Evolutionary conservation across 768 basidiomycete species (phyloP).

Genomic region (Dioszegia hungarica): DNA sequence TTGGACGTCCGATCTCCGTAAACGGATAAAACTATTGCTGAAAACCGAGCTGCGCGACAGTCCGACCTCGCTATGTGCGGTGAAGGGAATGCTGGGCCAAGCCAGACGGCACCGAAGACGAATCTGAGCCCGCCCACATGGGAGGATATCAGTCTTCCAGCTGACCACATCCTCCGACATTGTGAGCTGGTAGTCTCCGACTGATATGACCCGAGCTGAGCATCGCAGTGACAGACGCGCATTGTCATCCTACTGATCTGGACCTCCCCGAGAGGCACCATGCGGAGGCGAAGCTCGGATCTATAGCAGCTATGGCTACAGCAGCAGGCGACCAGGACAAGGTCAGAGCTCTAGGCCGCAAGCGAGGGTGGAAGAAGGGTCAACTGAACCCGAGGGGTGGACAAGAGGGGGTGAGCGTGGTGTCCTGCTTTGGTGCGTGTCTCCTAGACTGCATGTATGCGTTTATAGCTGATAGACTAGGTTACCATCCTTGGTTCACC

Average conservation of each 20-base stretch:
- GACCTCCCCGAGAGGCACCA: conserved; percentile 55
- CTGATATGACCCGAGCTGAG: neutral
- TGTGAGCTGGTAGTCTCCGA: conserved; percentile 4
- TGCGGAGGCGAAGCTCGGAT: conserved; percentile 57
- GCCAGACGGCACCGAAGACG: too few relatives aligned
- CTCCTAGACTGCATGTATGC: neutral
- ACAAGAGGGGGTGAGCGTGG: conserved; percentile 47
- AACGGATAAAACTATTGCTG: too few relatives aligned
- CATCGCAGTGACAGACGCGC: conserved; percentile 65
- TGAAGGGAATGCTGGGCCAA: neutral
- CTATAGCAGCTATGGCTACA: conserved; percentile 72
- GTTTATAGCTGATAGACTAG: conserved; percentile 50
- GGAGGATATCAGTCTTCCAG: conserved; percentile 9
- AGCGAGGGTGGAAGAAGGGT: conserved; percentile 57
- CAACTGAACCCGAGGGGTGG: neutral
- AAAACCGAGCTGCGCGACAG: too few relatives aligned
- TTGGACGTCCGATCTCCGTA: too few relatives aligned
- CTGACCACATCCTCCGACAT: conserved; percentile 9
- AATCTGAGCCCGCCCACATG: conserved; percentile 3
- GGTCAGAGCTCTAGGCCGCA: conserved; percentile 62
- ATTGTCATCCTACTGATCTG: conserved; percentile 89
- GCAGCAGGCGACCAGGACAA: conserved; percentile 61
- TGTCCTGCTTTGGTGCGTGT: conserved; percentile 84
- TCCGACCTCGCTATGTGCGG: conserved; percentile 1
- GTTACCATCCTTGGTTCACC: conserved; percentile 92